A percentile compares a stretch with the other conserved stretches of the same genome.
phyloP scores from a whole-genome alignment of 2,329 filamentous ascomycete species.

The Diplodia mutila region DNA sequence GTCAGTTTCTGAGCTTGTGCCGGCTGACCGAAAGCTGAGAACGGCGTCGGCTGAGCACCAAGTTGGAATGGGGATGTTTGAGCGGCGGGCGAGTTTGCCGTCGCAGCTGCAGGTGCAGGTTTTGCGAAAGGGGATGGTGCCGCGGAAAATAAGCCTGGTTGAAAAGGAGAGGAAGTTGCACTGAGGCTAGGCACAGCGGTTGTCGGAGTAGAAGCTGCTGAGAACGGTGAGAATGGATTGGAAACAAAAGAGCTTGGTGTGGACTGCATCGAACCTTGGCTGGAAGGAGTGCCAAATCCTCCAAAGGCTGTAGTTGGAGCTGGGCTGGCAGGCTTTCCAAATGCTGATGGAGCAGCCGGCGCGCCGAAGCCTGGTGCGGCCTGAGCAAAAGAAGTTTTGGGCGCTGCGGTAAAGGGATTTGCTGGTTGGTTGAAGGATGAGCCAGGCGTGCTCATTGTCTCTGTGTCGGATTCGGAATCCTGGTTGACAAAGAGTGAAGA shows the following conservation, averaged over 20 bases:
- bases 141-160: background rate
- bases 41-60: background rate
- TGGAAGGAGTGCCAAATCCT: constrained; percentile 6
- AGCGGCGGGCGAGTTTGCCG: background rate
- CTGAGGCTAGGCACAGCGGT: background rate
- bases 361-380: background rate
- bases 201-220: constrained; percentile 6
- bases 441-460: background rate
- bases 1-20: background rate
- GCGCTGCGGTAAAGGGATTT: constrained; percentile 3
- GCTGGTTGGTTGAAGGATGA: constrained; percentile 1
- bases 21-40: constrained; percentile 2
- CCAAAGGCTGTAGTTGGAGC: background rate
- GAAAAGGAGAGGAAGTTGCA: constrained; percentile 8
- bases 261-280: constrained; percentile 1
- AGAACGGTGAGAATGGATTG: constrained; percentile 14
- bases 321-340: constrained; percentile 13
- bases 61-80: constrained; percentile 1
- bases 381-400: background rate
- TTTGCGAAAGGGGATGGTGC: constrained; percentile 4
- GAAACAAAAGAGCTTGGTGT: background rate
- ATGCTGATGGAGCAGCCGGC: background rate
- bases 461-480: constrained; percentile 38
- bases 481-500: constrained; percentile 36
- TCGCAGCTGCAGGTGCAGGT: background rate